Evolutionary conservation across 2,329 filamentous ascomycete genomes (phyloP), one percentile per base, ranked within the genome.

Genomic region (Rutstroemia sp.): DNA sequence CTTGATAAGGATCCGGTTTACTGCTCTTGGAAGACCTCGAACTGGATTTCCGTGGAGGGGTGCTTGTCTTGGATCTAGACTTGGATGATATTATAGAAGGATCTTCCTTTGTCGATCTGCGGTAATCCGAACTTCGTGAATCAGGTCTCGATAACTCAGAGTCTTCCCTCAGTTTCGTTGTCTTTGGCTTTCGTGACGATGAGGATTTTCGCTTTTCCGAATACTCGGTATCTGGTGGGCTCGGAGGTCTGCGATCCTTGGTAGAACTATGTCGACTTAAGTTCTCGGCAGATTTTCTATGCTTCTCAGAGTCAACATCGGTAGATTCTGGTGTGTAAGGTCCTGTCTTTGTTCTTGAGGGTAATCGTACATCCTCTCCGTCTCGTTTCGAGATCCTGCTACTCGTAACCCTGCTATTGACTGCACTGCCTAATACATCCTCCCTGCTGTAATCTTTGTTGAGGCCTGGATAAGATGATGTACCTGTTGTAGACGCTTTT

Each of bases 401-500:
- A 12, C 30, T 34, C 30, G 30, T 34, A 12, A 34, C 9, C 10
- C 30, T 34, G 30, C 30, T 34, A 34, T 12, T 34, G 30, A 34
- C 30, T 4, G 12, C 30, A 34, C 30, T 34, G 30, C 30, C 30
- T 34, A 34, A 34, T 54, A 96, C 82, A 46, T 84, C 82, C 74
- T 96, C 92, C 71, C 91, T 94, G 77, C 90, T 95, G 71, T 95
- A 90, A 12, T 88, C 88, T 73, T 95, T 96, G 73, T 88, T 94
- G 72, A 95, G 90, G 10, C 80, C 79, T 1, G 91, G 90, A 69
- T 96, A 95, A 14, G 67, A 69, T 4, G 61, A 63, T 18, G 66
- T 57, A 25, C 67, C 67, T 45, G 66, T 63, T 10, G 68, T 63
- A 53, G 66, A 69, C n/a, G 68, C 61, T 9, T 67, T 69, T 46